A percentile compares a stretch with the other conserved stretches of the same genome.
These are phyloP conservation scores for Crucibulum laeve DNA, from an alignment of 768 basidiomycete genomes.

Conservation along the genomic window DNA sequence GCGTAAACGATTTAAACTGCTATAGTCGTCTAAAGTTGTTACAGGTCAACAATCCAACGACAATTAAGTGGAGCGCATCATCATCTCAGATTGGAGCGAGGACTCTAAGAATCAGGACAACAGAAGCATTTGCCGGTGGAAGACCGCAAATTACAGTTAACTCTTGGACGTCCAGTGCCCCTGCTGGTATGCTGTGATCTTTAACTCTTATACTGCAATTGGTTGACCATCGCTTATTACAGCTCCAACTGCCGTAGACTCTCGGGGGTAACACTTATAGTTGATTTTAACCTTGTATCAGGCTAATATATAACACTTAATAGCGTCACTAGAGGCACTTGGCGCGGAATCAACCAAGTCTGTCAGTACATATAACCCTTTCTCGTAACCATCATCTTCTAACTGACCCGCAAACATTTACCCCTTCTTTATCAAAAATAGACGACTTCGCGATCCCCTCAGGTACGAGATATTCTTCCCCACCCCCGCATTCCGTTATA, in stretches of 20 bases:
- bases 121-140: conserved; percentile 41
- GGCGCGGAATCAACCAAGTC: conserved; percentile 41
- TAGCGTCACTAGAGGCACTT: conserved; percentile 47
- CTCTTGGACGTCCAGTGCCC: conserved; percentile 35
- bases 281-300: background rate
- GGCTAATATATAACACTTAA: background rate
- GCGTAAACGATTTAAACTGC: conserved; percentile 1
- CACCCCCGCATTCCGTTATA: background rate
- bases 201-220: background rate
- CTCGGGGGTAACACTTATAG: conserved; percentile 34
- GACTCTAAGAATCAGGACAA: conserved; percentile 41
- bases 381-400: background rate
- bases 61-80: conserved; percentile 34
- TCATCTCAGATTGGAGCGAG: conserved; percentile 41
- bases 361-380: conserved; percentile 20
- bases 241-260: conserved; percentile 36
- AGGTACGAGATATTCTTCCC: conserved; percentile 16
- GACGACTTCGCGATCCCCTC: conserved; percentile 39
- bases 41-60: conserved; percentile 39
- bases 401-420: background rate
- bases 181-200: conserved; percentile 26
- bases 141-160: conserved; percentile 42
- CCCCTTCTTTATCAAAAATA: conserved; percentile 6
- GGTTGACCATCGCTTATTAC: background rate
- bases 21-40: background rate